phyloP scores from a whole-genome alignment of 148 eudicot genomes.

The Nepenthes mirabilis region DNA sequence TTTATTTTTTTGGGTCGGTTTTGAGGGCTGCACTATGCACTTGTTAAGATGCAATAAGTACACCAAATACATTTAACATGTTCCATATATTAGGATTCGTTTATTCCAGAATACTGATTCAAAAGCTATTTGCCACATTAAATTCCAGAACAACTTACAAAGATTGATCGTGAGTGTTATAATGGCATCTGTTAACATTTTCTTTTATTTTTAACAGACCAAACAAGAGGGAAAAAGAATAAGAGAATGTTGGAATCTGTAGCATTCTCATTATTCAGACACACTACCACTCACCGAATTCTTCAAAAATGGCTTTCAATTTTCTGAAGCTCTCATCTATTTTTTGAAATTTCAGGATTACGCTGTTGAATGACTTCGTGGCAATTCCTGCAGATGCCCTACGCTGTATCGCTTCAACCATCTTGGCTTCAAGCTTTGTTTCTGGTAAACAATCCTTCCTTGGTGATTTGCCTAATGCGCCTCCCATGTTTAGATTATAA shows the following conservation, averaged over 20 bases:
- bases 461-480: slow-evolving; percentile 32
- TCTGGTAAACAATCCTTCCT: slow-evolving; percentile 25
- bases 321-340: slow-evolving; percentile 75
- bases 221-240: too few species aligned
- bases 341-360: slow-evolving; percentile 82
- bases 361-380: slow-evolving; percentile 63
- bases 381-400: slow-evolving; percentile 55
- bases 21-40: too few species aligned
- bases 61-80: too few species aligned
- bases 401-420: slow-evolving; percentile 63
- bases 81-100: too few species aligned
- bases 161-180: too few species aligned
- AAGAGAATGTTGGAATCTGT: not conserved
- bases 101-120: too few species aligned
- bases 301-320: slow-evolving; percentile 59
- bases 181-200: too few species aligned
- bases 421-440: slow-evolving; percentile 72
- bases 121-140: too few species aligned
- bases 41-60: too few species aligned
- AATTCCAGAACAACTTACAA: too few species aligned
- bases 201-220: too few species aligned
- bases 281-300: slow-evolving; percentile 45
- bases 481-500: slow-evolving; percentile 42
- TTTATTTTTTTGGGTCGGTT: too few species aligned
- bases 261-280: not conserved